Conservation (phyloP, 257 asterid species). For the Ehretia macrophylla region DNA sequence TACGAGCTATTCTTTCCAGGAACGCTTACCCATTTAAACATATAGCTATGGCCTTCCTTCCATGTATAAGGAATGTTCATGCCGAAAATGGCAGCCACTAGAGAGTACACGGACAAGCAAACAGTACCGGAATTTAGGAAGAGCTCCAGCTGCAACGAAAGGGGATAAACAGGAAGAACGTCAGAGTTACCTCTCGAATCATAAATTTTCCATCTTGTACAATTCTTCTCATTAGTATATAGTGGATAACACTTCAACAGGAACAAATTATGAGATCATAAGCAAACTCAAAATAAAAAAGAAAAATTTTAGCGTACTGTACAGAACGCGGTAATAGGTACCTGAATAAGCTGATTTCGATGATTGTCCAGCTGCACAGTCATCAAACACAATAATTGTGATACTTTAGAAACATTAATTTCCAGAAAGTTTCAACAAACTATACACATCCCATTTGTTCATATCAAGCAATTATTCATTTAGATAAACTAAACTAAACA, state of each 20-base stretch:
- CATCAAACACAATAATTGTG: not conserved
- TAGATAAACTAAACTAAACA: no score
- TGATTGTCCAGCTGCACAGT: slow-evolving; percentile 81
- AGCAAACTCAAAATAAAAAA: no score
- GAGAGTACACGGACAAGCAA: slow-evolving; percentile 59
- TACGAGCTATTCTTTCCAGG: no score
- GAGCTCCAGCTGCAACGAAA: slow-evolving; percentile 69
- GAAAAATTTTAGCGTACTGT: not conserved
- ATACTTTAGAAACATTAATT: not conserved
- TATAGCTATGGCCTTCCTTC: slow-evolving; percentile 55
- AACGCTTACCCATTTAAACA: slow-evolving; percentile 99
- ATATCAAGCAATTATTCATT: no score
- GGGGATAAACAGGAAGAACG: not conserved
- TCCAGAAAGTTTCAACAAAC: no score
- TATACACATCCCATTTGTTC: no score
- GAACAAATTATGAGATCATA: no score
- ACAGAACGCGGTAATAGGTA: slow-evolving; percentile 4
- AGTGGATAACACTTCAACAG: no score
- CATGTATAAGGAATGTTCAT: slow-evolving; percentile 85
- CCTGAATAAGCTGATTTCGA: slow-evolving; percentile 96
- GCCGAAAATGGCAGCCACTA: slow-evolving; percentile 86
- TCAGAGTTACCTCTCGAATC: no score
- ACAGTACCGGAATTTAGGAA: slow-evolving; percentile 79
- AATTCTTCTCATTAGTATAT: no score
- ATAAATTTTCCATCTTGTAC: no score